These are phyloP conservation scores for Macrocybe gigantea DNA, from an alignment of 768 basidiomycete species.

Conservation along the genomic window DNA sequence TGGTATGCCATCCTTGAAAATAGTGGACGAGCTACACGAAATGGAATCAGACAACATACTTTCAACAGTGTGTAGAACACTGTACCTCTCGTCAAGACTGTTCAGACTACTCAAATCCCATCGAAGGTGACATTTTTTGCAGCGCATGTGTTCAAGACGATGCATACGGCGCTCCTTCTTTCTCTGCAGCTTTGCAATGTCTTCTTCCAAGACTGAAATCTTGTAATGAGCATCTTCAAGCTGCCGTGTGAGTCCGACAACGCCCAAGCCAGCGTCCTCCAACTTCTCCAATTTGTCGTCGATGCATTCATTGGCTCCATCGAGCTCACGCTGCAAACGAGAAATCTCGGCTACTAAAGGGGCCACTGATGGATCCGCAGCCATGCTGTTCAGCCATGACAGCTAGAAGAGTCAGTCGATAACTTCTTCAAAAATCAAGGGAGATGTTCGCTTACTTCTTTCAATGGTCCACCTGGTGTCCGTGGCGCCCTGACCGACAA, in stretches of 20 bases:
- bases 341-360: constrained; percentile 70
- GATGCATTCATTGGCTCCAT: constrained; percentile 75
- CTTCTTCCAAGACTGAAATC: constrained; percentile 56
- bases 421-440: too few species aligned
- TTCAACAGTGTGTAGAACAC: background rate
- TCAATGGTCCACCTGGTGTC: constrained; percentile 74
- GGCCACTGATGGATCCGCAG: constrained; percentile 47
- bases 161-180: constrained; percentile 65
- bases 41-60: constrained; percentile 3
- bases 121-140: constrained; percentile 63
- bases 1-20: constrained; percentile 38
- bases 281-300: constrained; percentile 87
- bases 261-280: constrained; percentile 72
- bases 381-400: constrained; percentile 66
- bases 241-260: constrained; percentile 62
- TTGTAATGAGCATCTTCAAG: constrained; percentile 65
- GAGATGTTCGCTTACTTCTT: constrained; percentile 50
- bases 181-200: constrained; percentile 57
- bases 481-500: constrained; percentile 65
- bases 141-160: constrained; percentile 56
- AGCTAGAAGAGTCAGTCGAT: too few species aligned
- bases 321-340: constrained; percentile 69
- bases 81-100: constrained; percentile 59
- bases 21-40: constrained; percentile 44
- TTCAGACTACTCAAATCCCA: constrained; percentile 44